Base-by-base conservation (phyloP, 2,329 filamentous ascomycete species). In the Pestalotiopsis sp. region DNA sequence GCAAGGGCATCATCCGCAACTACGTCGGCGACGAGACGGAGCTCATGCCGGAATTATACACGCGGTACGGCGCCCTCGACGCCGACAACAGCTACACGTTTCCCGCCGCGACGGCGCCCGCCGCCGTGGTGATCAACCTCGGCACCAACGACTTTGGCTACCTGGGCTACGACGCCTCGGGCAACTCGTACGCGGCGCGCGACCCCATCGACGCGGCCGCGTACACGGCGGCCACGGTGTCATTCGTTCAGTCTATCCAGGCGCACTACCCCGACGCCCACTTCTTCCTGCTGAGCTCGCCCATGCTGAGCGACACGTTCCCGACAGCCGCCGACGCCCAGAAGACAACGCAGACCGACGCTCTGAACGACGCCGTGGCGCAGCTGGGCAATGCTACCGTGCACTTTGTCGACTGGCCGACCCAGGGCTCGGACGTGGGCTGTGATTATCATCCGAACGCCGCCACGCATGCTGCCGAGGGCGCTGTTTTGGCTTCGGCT, bases 101-200 rank as follows among this genome's bases (percentile, higher is more conserved):
- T 68, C 78, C 80, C 57, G 67, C 69, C n/a, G 36, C 76, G 65
- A 71, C 78, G 13, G 59, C 36, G 9, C 59, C 59, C 2, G 76
- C 82, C 57, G 79, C 77, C 14, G 79, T 84, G 0, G 81, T 84
- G 20, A 80, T 84, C 70, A 82, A 82, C 68, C 78, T 84, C 0
- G 81, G 81, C 39, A 84, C 81, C 58, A 84, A 83, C 68, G 81
- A 83, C 72, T 83, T 82, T 69, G 75, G 76, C 57, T 82, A 82
- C 71, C 71, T 77, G 12, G 38, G 38, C 9, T 72, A 73, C 7
- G 31, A 36, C 31, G 31, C 31, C 1, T 36, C 31, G 31, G 31
- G 31, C 31, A 36, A 36, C 31, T 36, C 31, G 31, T 36, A 36
- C 31, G 31, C 31, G 31, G 31, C 31, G 31, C 75, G 78, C 2